phyloP scores from a whole-genome alignment of 2,329 filamentous ascomycete genomes.

The Penicillium italicum region DNA sequence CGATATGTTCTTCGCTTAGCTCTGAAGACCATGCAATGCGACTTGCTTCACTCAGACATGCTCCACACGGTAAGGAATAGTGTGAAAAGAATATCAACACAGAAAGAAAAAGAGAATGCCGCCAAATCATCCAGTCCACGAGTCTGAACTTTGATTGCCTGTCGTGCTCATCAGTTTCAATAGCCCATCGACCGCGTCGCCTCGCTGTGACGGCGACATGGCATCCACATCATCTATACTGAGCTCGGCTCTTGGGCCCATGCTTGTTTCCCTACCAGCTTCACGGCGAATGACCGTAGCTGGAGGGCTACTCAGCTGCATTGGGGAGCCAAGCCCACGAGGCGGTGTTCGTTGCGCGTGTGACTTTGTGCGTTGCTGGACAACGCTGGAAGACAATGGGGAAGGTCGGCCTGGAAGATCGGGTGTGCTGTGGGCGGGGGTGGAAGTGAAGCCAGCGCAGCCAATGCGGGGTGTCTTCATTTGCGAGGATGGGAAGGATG shows the following conservation, averaged over 20 bases:
- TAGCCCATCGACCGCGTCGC: slow-evolving; percentile 40
- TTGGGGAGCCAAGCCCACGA: slow-evolving; percentile 26
- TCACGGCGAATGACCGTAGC: slow-evolving; percentile 25
- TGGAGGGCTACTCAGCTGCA: slow-evolving; percentile 38
- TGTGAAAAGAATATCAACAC: not conserved
- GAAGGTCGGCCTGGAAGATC: slow-evolving; percentile 21
- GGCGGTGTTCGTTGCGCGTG: slow-evolving; percentile 18
- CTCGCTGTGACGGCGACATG: slow-evolving; percentile 31
- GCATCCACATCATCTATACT: not conserved
- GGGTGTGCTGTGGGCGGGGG: slow-evolving; percentile 20
- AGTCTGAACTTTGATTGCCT: slow-evolving; percentile 24
- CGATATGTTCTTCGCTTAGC: not conserved
- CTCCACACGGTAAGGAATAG: not conserved
- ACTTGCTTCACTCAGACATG: not conserved
- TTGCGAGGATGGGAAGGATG: slow-evolving; percentile 10
- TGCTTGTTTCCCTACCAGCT: slow-evolving; percentile 11
- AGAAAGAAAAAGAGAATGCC: not conserved
- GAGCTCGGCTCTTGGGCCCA: slow-evolving; percentile 11
- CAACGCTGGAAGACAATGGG: slow-evolving; percentile 9
- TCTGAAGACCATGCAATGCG: not conserved
- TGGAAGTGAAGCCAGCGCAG: slow-evolving; percentile 15
- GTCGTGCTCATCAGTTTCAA: slow-evolving; percentile 41
- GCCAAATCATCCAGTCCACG: slow-evolving; percentile 21
- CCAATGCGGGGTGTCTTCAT: slow-evolving; percentile 22
- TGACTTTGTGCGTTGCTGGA: slow-evolving; percentile 11